These are phyloP conservation scores for Arthrobotrys entomopaga DNA, from an alignment of 2,329 filamentous ascomycete species.

Conservation along the genomic window DNA sequence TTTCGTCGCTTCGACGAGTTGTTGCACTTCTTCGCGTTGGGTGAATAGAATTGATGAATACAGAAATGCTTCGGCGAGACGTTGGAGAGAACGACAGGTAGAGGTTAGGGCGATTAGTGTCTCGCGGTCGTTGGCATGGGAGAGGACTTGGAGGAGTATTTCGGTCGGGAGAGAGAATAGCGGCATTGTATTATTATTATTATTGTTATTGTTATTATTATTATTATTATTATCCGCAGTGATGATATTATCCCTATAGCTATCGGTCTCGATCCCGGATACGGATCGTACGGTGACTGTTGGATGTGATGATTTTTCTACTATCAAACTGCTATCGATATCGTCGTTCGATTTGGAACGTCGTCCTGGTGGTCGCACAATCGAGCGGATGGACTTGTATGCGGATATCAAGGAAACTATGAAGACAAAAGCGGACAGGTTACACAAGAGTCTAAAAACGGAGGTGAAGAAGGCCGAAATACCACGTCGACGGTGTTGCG, in stretches of 20 bases:
- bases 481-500: too few species aligned
- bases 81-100: constrained; percentile 3
- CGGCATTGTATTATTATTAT: constrained; percentile 6
- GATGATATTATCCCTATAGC: neutral
- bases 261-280: neutral
- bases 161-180: constrained; percentile 34
- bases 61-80: constrained; percentile 4
- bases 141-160: constrained; percentile 33
- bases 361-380: too few species aligned
- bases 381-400: too few species aligned
- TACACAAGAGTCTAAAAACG: too few species aligned
- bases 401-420: too few species aligned
- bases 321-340: too few species aligned
- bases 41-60: neutral
- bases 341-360: too few species aligned
- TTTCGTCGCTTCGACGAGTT: neutral
- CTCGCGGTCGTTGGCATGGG: neutral
- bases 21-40: neutral
- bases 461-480: too few species aligned
- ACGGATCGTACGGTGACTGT: too few species aligned
- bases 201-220: neutral
- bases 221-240: neutral
- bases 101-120: neutral
- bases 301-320: too few species aligned
- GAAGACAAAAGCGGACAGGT: too few species aligned